These are phyloP conservation scores for Voacanga thouarsii DNA, from an alignment of 257 asterid genomes.

Conservation along the genomic window DNA sequence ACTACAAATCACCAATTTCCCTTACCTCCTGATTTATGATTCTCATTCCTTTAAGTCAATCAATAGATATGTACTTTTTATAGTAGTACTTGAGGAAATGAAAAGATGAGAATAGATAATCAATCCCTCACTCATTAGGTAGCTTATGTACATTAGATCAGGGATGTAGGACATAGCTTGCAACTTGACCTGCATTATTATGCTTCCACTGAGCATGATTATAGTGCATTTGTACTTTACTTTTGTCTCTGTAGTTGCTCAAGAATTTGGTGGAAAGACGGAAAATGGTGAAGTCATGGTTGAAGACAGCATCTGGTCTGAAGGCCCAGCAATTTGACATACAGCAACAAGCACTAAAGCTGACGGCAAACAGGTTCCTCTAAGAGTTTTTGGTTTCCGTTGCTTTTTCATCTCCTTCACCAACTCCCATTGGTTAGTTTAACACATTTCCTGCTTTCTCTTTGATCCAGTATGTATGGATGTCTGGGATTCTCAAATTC, in stretches of 20 bases:
- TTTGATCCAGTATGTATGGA: constrained; percentile 78
- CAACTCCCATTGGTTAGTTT: constrained; percentile 9
- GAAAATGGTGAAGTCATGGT: constrained; percentile 65
- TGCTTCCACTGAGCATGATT: background rate
- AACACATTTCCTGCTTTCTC: constrained; percentile 17
- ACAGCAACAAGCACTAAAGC: constrained; percentile 93
- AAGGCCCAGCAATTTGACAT: constrained; percentile 90
- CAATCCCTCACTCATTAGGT: background rate
- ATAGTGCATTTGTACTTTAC: background rate
- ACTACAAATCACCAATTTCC: background rate
- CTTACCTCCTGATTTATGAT: background rate
- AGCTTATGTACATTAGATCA: background rate
- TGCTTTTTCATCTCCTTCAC: background rate
- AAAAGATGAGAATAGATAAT: background rate
- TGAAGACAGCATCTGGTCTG: constrained; percentile 81
- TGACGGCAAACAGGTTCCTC: constrained; percentile 93
- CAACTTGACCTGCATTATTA: no score
- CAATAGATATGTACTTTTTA: background rate
- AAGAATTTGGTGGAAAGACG: constrained; percentile 88
- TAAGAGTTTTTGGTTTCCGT: constrained; percentile 7
- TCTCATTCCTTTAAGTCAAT: background rate
- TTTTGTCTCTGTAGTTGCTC: constrained; percentile 53
- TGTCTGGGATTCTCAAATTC: constrained; percentile 96
- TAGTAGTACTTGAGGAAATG: background rate
- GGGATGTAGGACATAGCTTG: background rate